Evolutionary conservation across 1,139 yeast species (phyloP).

Genomic region (Pichia cactophila): DNA sequence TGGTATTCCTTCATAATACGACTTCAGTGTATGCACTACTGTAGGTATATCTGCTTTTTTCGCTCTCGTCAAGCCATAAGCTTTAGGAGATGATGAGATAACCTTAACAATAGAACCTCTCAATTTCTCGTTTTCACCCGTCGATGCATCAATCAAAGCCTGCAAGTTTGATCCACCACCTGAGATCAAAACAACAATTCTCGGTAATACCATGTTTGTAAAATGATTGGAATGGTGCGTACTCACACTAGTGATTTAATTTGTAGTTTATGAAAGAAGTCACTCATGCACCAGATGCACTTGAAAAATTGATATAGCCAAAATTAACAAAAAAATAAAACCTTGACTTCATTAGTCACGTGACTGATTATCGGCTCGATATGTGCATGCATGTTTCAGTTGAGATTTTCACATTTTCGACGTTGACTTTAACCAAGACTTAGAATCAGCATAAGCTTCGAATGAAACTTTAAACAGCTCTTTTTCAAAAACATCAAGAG

Average conservation of each 20-base stretch:
- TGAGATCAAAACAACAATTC: conserved; percentile 67
- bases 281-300: neutral
- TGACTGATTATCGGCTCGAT: neutral
- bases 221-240: too few species aligned
- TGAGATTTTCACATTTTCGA: neutral
- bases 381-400: too few species aligned
- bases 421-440: conserved; percentile 8
- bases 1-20: conserved; percentile 68
- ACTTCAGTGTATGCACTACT: conserved; percentile 59
- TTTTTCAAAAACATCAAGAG: conserved; percentile 13
- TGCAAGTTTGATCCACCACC: conserved; percentile 94
- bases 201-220: conserved; percentile 6
- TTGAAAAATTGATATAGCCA: too few species aligned
- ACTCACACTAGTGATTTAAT: too few species aligned
- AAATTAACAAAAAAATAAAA: too few species aligned
- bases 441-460: conserved; percentile 6
- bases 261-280: neutral
- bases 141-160: conserved; percentile 76
- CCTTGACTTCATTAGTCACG: neutral
- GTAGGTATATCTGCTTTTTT: conserved; percentile 58
- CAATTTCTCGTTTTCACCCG: conserved; percentile 30
- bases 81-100: conserved; percentile 73
- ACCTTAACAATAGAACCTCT: conserved; percentile 62
- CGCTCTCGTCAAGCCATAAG: conserved; percentile 83
- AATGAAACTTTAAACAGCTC: conserved; percentile 10